Conservation (phyloP, 306 rosid species). For the Dalbergia cultrata region DNA sequence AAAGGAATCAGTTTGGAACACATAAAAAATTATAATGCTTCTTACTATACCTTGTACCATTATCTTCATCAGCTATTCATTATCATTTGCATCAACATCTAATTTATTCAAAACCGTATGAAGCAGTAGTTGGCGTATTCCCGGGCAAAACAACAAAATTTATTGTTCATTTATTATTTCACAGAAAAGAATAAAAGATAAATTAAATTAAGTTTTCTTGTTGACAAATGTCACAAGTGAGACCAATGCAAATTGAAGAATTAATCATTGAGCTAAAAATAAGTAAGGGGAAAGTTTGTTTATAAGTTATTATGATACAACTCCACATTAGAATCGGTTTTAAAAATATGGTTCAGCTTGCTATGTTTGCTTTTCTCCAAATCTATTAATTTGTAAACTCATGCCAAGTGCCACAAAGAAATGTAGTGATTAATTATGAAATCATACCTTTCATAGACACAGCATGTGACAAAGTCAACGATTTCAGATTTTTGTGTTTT, state of each 20-base stretch:
- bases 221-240: conserved; percentile 39
- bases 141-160: neutral
- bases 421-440: neutral
- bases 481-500: neutral
- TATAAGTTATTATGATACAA: neutral
- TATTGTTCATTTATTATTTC: neutral
- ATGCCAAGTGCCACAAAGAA: conserved; percentile 38
- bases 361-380: neutral
- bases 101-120: neutral
- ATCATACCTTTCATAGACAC: neutral
- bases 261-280: neutral
- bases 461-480: conserved; percentile 53
- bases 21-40: no score
- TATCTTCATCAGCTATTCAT: no score
- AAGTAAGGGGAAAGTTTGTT: neutral
- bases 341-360: neutral
- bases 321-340: conserved; percentile 16
- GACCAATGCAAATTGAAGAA: neutral
- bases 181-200: neutral
- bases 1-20: neutral
- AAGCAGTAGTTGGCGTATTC: conserved; percentile 3
- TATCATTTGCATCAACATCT: neutral
- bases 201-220: neutral
- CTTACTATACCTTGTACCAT: no score
- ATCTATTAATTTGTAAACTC: conserved; percentile 3